Evolutionary conservation across 2,329 filamentous ascomycete species (phyloP), one percentile per base, ranked within the genome.

Genomic region (Dendrostoma leiphaemia): DNA sequence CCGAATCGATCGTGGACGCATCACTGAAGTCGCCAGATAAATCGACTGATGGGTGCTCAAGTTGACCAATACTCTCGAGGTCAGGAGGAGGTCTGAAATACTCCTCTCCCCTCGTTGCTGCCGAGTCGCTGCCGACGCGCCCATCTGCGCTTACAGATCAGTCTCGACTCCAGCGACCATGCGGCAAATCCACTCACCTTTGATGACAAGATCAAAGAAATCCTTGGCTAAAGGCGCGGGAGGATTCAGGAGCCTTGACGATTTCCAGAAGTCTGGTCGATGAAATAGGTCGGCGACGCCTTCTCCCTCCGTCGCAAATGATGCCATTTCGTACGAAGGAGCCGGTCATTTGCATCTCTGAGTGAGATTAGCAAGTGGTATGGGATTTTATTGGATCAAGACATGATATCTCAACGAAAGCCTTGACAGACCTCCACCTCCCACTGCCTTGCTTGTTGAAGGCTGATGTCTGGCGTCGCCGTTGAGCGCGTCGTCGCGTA

Each of bases 261-360:
- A 70, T 52, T 73, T 74, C 78, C 80, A 83, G 57, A 88, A 78
- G 63, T 85, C 76, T 35, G 83, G 82, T 43, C 85, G 82, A 35
- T 80, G 78, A 64, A 90, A 90, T 29, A 85, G 77, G 64, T 86
- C 71, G 45, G 79, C 74, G 51, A 70, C 64, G 37, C 77, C 72
- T 56, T 75, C 68, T 50, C 76, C 68, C 52, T 68, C 66, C 71
- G 74, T 77, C 19, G 58, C 49, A n/a, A 54, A 53, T 49, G 51
- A 53, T 32, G 59, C 35, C 48, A 53, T 54, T 24, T 17, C 12
- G 43, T n/a, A 31, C n/a, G 26, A 21, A n/a, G 32, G 13, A 17
- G 17, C 34, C 17, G 34, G 13, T 37, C 5, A 12, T 7, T 6
- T 15, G 17, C 34, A 5, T 12, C 6, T 17, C 34, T 15, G 13